Conservation (phyloP, 495 filamentous ascomycete genomes). For the Aspergillus diversus region DNA sequence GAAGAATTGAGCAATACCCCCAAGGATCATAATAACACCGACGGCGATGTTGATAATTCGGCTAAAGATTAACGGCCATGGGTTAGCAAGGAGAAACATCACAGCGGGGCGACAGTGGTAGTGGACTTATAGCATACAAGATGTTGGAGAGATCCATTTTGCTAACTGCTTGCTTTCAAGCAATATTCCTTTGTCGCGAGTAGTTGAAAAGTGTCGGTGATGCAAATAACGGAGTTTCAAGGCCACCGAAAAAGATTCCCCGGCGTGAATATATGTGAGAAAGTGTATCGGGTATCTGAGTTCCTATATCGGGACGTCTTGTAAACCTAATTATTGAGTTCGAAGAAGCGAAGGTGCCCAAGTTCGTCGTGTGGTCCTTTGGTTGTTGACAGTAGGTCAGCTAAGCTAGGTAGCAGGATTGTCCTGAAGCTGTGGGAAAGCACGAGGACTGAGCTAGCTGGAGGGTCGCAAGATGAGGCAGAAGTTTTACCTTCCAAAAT, state of each 20-base stretch:
- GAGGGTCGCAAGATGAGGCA: slow-evolving; percentile 3
- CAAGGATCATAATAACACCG: slow-evolving; percentile 84
- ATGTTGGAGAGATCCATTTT: slow-evolving; percentile 63
- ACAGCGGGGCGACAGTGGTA: neutral
- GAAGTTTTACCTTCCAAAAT: slow-evolving; percentile 6
- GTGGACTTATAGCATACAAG: slow-evolving; percentile 50
- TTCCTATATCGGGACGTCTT: neutral
- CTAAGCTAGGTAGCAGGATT: slow-evolving; percentile 16
- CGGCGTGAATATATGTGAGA: neutral
- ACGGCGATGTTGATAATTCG: slow-evolving; percentile 93
- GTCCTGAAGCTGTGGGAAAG: slow-evolving; percentile 12
- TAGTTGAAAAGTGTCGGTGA: neutral
- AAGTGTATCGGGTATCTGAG: neutral
- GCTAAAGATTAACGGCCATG: slow-evolving; percentile 49
- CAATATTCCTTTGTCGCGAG: neutral
- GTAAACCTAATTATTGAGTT: slow-evolving; percentile 10
- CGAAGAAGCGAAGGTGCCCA: neutral
- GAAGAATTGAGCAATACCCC: slow-evolving; percentile 88
- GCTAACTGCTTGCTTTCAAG: slow-evolving; percentile 5
- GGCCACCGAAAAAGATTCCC: neutral
- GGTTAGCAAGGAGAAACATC: slow-evolving; percentile 6
- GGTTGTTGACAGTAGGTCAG: slow-evolving; percentile 6
- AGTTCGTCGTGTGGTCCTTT: neutral
- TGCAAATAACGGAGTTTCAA: neutral
- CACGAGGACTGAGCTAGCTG: neutral